Evolutionary conservation across 805 yeast genomes (phyloP).

Genomic region (Ogataea saltuana): DNA sequence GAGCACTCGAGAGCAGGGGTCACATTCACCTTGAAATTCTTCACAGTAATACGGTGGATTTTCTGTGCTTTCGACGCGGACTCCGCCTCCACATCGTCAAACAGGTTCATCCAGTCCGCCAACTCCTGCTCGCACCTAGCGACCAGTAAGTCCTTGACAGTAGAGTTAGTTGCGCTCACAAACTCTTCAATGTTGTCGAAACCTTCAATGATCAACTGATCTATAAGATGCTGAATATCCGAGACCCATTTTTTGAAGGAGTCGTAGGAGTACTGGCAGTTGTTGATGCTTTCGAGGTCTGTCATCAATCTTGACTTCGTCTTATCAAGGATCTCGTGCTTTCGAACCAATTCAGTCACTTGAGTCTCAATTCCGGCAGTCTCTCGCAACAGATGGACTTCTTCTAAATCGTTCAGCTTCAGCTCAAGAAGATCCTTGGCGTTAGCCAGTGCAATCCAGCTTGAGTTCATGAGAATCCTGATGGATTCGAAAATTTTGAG

Average conservation of each 20-base stretch:
- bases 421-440: conserved; percentile 48
- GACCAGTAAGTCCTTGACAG: conserved; percentile 31
- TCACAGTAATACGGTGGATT: conserved; percentile 40
- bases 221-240: conserved; percentile 38
- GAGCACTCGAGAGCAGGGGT: conserved; percentile 43
- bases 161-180: conserved; percentile 37
- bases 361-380: conserved; percentile 35
- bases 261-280: conserved; percentile 28
- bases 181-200: conserved; percentile 37
- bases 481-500: conserved; percentile 37
- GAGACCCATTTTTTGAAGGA: conserved; percentile 26
- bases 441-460: conserved; percentile 56
- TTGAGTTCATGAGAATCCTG: conserved; percentile 37
- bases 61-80: conserved; percentile 39
- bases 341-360: conserved; percentile 33
- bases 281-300: conserved; percentile 27
- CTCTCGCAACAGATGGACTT: conserved; percentile 34
- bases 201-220: conserved; percentile 38
- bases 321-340: conserved; percentile 32
- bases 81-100: conserved; percentile 26
- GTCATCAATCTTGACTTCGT: conserved; percentile 31
- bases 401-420: conserved; percentile 24
- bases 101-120: conserved; percentile 11
- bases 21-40: conserved; percentile 39
- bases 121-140: conserved; percentile 29